Base-by-base conservation (phyloP, 2,329 filamentous ascomycete genomes). In the Bretziella fagacearum region DNA sequence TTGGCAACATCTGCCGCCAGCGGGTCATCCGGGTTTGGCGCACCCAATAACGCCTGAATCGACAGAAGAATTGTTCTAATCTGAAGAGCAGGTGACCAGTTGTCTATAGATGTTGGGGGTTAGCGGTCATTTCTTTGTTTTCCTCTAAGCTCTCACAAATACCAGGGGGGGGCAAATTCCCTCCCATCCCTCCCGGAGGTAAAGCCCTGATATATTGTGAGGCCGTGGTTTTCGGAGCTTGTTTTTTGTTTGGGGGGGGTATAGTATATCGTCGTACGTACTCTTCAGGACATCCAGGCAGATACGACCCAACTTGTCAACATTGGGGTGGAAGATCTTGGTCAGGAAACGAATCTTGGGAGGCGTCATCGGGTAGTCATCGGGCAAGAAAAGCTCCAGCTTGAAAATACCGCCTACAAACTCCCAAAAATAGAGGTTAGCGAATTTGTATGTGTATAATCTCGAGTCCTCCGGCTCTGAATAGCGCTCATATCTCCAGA, bases 261-360 rank as follows among this genome's bases (percentile, higher is more conserved):
- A 47, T 37, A n/a, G n/a, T n/a, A n/a, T n/a, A n/a, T n/a, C n/a
- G n/a, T n/a, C n/a, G 29, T 6, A 56, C 74, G 56, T 68, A 93
- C 91, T 94, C 71, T 98, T 98, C 49, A 98, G 67, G 27, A 98
- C 91, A 61, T 98, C 91, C 43, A 98, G 68, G 61, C 93, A 98
- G 65, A 98, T 98, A 51, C 91, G 82, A 51, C 91, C 91, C 2
- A 98, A 77, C 65, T 93, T 93, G 63, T 98, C 91, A 56, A 98
- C 95, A 62, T 98, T 98, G 45, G 91, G 91, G 63, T 98, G 93
- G 65, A 96, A 98, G 63, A 98, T 96, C 67, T 94, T 95, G 56
- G 93, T 98, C 44, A 98, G 71, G 65, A 98, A 98, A 47, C 91
- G 84, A 59, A 98, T 95, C 71, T 95, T 95, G 39, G 91, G 91